Conservation (phyloP, 2,329 filamentous ascomycete species). For the Phoma sp. region DNA sequence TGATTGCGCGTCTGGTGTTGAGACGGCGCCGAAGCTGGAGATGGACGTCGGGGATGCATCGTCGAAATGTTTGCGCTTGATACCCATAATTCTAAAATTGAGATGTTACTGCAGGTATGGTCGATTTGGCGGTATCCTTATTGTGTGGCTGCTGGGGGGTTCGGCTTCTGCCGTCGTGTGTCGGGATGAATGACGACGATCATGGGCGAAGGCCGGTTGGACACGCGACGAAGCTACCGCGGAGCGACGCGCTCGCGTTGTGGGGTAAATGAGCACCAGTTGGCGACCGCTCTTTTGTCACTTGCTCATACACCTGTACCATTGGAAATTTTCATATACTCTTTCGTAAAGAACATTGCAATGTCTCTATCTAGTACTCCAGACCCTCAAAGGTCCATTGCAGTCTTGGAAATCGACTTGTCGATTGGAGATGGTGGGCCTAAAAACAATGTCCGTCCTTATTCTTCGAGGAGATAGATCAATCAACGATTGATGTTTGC, state of each 20-base stretch:
- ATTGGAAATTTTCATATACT: background rate
- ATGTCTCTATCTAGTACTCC: background rate
- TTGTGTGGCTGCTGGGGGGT: background rate
- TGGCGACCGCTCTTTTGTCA: background rate
- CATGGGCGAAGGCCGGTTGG: constrained; percentile 36
- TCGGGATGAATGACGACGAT: constrained; percentile 17
- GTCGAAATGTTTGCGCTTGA: constrained; percentile 64
- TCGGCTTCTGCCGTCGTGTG: background rate
- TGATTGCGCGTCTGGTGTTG: constrained; percentile 39
- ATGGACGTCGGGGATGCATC: constrained; percentile 54
- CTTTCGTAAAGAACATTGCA: no score
- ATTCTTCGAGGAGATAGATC: no score
- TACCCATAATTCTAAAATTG: constrained; percentile 51
- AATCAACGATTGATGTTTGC: no score
- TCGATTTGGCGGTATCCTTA: background rate
- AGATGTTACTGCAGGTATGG: background rate
- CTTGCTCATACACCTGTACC: background rate
- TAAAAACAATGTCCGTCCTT: no score
- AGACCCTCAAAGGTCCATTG: no score
- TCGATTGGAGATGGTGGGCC: no score
- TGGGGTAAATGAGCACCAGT: constrained; percentile 13
- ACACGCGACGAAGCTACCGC: constrained; percentile 23
- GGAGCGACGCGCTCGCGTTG: constrained; percentile 29
- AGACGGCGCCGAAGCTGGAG: constrained; percentile 44
- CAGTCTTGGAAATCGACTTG: no score